These are phyloP conservation scores for Stereum hirsutum DNA, from an alignment of 1,284 basidiomycete genomes.

Conservation along the genomic window DNA sequence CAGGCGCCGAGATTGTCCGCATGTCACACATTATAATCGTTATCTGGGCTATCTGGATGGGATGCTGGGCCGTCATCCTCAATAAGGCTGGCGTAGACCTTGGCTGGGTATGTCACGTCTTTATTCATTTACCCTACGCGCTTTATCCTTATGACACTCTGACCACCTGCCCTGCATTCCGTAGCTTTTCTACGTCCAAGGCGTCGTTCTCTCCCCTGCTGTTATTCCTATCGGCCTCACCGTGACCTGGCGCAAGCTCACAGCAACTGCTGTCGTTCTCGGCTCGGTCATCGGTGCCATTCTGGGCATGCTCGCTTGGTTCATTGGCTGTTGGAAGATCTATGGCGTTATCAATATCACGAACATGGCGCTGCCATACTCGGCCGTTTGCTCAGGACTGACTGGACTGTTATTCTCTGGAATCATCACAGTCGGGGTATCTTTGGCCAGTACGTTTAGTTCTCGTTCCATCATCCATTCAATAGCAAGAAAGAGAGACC, in stretches of 20 bases:
- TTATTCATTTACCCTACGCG: not conserved
- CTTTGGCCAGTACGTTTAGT: constrained; percentile 28
- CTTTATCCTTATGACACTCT: not conserved
- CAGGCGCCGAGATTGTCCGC: constrained; percentile 50
- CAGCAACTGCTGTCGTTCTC: constrained; percentile 27
- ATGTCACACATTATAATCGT: constrained; percentile 46
- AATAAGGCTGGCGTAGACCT: constrained; percentile 31
- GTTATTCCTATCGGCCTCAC: constrained; percentile 39
- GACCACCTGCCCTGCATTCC: not conserved
- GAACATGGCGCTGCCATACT: constrained; percentile 36
- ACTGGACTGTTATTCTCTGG: constrained; percentile 37
- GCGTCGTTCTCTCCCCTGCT: constrained; percentile 35
- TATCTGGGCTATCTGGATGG: constrained; percentile 55
- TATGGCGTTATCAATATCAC: constrained; percentile 34
- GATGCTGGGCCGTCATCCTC: constrained; percentile 38
- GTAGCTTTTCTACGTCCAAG: constrained; percentile 41
- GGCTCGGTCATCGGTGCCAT: constrained; percentile 33
- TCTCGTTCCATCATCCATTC: not conserved
- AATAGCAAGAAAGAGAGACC: not conserved
- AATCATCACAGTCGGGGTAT: constrained; percentile 30
- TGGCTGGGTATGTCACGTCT: constrained; percentile 25
- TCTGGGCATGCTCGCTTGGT: constrained; percentile 40
- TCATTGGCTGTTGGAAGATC: constrained; percentile 41
- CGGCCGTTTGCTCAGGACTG: constrained; percentile 36
- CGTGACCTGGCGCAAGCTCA: constrained; percentile 39